Evolutionary conservation across 2,329 filamentous ascomycete species (phyloP), one percentile per base, ranked within the genome.

Genomic region (Ceratocystis alfenasii): DNA sequence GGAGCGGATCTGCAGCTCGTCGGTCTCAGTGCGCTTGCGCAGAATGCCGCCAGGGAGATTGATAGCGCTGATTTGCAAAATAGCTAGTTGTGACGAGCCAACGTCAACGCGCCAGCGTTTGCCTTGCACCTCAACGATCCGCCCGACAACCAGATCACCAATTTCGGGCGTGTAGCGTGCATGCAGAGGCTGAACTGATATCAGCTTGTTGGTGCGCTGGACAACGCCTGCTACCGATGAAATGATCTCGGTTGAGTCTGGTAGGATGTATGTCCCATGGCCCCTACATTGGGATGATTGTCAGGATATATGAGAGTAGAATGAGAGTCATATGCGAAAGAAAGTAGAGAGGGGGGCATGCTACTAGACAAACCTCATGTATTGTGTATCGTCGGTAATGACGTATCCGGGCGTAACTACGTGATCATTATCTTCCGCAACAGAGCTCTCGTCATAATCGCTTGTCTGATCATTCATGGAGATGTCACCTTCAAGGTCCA

Each of bases 91-190:
- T 0, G 90, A 87, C 28, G 90, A 90, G 63, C 90, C 88, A 62
- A 99, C 89, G 75, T 99, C 94, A 65, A 99, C 93, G 72, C 89
- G 90, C 94, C 94, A 99, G 63, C 93, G 85, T 75, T 87, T 86
- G 45, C 89, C 87, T 75, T 96, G 91, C n/a, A 99, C 94, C 76
- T 95, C 90, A 69, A 94, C 86, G 72, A 99, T 95, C 69, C 94
- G 85, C 46, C 94, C 94, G 15, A 99, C 87, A 2, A 99, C 90
- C 3, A 99, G 81, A 76, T 99, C 94, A 71, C 94, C 94, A 68
- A 99, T 96, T 76, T 96, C 93, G 41, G 94, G 94, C 1, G 86
- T 90, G 78, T 99, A 99, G 68, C 94, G 88, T 20, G 94, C 92
- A 68, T 92, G 90, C 2, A 99, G 81, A 5, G 94, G 91, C 1